phyloP scores from a whole-genome alignment of 441 rosid genomes.

The Mallotus repandus region DNA sequence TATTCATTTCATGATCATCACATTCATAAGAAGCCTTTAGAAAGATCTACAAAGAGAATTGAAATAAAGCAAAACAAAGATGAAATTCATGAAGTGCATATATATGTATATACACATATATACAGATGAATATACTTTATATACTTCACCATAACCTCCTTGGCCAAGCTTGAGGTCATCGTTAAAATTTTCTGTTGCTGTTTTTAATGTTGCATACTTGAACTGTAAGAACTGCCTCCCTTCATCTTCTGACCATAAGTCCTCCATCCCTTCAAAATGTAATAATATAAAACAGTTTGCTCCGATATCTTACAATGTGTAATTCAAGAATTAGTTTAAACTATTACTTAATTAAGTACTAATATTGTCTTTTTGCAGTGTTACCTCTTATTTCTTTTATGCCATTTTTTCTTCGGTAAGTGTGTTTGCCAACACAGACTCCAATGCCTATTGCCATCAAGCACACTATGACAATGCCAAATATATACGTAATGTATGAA shows the following conservation, averaged over 20 bases:
- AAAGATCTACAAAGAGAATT: not conserved
- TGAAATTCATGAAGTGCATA: no score
- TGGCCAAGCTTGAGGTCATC: conserved; percentile 51
- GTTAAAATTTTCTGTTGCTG: conserved; percentile 45
- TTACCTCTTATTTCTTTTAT: conserved; percentile 14
- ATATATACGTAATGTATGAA: not conserved
- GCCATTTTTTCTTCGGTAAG: conserved; percentile 16
- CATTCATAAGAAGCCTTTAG: not conserved
- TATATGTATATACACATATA: not conserved
- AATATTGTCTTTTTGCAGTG: not conserved
- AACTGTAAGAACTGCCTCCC: conserved; percentile 44
- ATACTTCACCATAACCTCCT: conserved; percentile 71
- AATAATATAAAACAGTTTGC: not conserved
- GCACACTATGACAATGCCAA: conserved; percentile 16
- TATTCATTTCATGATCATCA: conserved; percentile 14
- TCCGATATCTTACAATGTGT: not conserved
- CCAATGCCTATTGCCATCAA: conserved; percentile 29
- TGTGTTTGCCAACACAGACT: conserved; percentile 24
- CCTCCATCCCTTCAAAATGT: conserved; percentile 20
- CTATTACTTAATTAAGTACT: no score
- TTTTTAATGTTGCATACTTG: conserved; percentile 47
- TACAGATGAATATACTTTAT: conserved; percentile 35
- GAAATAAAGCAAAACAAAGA: not conserved
- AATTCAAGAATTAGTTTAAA: no score
- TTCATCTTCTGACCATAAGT: conserved; percentile 29